Conservation (phyloP, 805 yeast species). For the Saccharomyces mikatae region DNA sequence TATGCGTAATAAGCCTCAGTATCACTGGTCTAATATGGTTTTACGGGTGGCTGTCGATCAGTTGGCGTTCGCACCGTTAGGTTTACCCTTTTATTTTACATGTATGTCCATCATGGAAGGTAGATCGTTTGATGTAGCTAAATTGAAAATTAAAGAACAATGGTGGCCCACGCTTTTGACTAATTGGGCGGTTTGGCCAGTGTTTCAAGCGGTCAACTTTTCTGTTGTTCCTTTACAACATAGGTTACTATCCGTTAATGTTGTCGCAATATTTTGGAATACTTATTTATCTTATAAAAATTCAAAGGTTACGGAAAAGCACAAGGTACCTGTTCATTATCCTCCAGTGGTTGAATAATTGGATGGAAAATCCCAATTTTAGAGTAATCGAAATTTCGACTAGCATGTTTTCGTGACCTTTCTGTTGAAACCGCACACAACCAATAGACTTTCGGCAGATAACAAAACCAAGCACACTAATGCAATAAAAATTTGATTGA, state of each 20-base stretch:
- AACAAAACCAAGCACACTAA: background rate
- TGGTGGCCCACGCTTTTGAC: constrained; percentile 61
- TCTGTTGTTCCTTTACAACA: constrained; percentile 63
- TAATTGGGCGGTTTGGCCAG: constrained; percentile 89
- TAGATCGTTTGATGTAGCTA: constrained; percentile 34
- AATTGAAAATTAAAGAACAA: constrained; percentile 38
- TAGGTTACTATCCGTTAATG: constrained; percentile 60
- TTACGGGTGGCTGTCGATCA: constrained; percentile 65
- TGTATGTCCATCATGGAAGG: constrained; percentile 63
- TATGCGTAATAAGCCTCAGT: constrained; percentile 29
- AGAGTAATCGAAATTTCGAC: background rate
- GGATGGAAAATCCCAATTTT: background rate
- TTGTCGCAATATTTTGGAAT: constrained; percentile 77
- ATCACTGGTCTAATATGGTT: constrained; percentile 31
- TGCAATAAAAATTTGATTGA: background rate
- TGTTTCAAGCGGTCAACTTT: constrained; percentile 73
- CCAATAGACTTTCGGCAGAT: background rate
- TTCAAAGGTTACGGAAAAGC: constrained; percentile 25
- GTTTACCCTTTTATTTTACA: constrained; percentile 63
- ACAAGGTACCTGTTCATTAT: constrained; percentile 27
- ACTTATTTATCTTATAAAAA: constrained; percentile 62
- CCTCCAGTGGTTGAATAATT: constrained; percentile 35
- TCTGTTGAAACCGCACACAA: too few species aligned
- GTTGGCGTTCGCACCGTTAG: constrained; percentile 65
- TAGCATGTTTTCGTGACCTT: background rate